Base-by-base conservation (phyloP, 2,329 filamentous ascomycete species). In the Anthostomella pinea region DNA sequence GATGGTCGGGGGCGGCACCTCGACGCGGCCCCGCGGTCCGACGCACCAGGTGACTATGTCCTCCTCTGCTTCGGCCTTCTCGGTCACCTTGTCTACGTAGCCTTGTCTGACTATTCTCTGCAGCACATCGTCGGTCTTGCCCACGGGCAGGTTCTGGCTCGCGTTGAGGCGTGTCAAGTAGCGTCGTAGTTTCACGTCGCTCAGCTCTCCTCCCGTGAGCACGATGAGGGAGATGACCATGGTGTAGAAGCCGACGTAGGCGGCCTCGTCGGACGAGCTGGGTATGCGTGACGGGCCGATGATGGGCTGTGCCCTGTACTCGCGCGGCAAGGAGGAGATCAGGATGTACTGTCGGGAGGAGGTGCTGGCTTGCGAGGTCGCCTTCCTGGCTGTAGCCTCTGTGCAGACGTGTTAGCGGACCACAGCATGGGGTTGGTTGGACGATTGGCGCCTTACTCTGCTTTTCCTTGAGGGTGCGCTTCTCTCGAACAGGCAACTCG, bases 11-110 rank as follows among this genome's bases (percentile, higher is more conserved):
- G 81, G 71, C 0, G 85, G 87, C 22, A 97, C 77, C 62, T 97
- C 93, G 6, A 90, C 73, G 63, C 85, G 93, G 5, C 86, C 91
- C 15, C 93, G 76, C 5, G 88, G 84, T 0, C 93, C 93, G 10
- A 96, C 77, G 38, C 85, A 77, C 75, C 87, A 98, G 30, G 87
- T 89, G 6, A 88, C 72, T 3, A 78, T 72, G 45, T 91, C 82
- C 23, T 95, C 87, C 17, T 85, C 87, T 1, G 79, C 80, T 56
- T 58, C 39, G 9, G 69, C 69, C 28, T 67, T 76, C 50, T 96
- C 89, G 14, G 81, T 75, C 32, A 82, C 74, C 46, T 79, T 85
- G 22, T 89, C 72, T 3, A 98, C 68, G 56, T 98, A 98, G 0
- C 85, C 86, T 35, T 97, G 89, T 46, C 77, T 83, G 46, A 83